Base-by-base conservation (phyloP, 257 asterid genomes). In the Solanum pimpinellifolium region DNA sequence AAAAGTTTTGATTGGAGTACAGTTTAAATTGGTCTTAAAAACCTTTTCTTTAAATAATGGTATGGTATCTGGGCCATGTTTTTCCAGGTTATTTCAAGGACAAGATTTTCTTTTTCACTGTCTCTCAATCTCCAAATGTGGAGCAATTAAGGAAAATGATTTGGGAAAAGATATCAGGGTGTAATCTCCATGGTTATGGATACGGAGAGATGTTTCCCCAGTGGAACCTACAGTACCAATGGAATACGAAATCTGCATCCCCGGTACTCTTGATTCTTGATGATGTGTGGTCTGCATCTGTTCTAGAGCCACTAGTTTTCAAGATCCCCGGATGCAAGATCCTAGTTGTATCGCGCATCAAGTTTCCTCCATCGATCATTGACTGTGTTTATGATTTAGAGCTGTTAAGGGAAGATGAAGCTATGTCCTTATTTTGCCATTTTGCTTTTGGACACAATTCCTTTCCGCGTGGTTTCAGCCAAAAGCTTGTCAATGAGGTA, bases 51-150 rank as follows among this genome's bases (percentile, higher is more conserved):
- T 14, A 20, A 29, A 31, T 35, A 10, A 73, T 12, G 62, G 85
- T 52, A 52, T 80, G 37, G 68, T 80, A 42, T 80, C 27, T 80
- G 25, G 6, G 85, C 60, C 25, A 52, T 84, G 74, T 39, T 59
- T 76, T 88, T 90, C 25, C 96, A 96, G 99, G 93, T 86, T 89
- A 93, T 88, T 95, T 95, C 93, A 92, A 87, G 29, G 87, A 90
- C 89, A 91, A 88, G 87, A 92, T 96, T 16, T 91, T 92, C 92
- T 94, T 93, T 87, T 91, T 96, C 25, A 96, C 96, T 3, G 98
- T 95, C 18, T 95, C 99, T 76, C 99, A 96, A 87, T 96, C 98
- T 69, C 98, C 99, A 65, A 94, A 94, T 65, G 91, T 94, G 88
- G 99, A 96, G 91, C 96, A 93, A 84, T 75, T 96, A 92, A 93